Evolutionary conservation across 306 rosid genomes (phyloP), one percentile per base, ranked within the genome.

Genomic region (Cucurbita moschata): DNA sequence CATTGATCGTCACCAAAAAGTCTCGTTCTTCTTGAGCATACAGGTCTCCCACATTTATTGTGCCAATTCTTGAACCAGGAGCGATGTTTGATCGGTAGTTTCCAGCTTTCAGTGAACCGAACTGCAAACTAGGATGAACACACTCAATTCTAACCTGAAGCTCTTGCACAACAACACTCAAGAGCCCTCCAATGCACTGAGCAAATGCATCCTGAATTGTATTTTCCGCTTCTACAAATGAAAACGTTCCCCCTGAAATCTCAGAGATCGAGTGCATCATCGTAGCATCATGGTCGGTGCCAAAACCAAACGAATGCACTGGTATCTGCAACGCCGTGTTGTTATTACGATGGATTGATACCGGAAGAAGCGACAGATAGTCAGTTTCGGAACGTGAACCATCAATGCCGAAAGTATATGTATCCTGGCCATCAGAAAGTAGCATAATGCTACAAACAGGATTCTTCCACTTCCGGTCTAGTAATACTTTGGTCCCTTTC

Each of bases 21-120:
- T 75, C 77, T 18, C 70, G 30, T 61, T 75, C 77, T 75, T 75
- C 77, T 35, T 75, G 71, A 18, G 77, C 77, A 75, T 75, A 75
- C 71, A 75, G 49, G 54, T 75, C 77, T 75, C 77, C 77, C n/a
- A 61, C 69, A 59, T 61, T 49, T 42, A 75, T 50, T 46, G 49
- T 57, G 30, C 71, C 71, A 6, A 62, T 44, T 75, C 77, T 75
- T 7, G 61, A 11, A 8, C 71, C 23, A 1, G 42, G 42, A 1
- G 3, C 8, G 55, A 75, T 75, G 72, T 47, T 16, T 1, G 71
- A 15, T 75, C 11, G 57, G 71, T 75, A 75, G 47, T 62, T 75
- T 61, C 77, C 77, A 1, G 77, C 52, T 58, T 75, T 58, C 55
- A 75, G 19, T 4, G 77, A 75, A 46, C 60, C 35, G 7, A 75